Conservation (phyloP, 129 eudicot genomes). For the Scalesia atractyloides region DNA sequence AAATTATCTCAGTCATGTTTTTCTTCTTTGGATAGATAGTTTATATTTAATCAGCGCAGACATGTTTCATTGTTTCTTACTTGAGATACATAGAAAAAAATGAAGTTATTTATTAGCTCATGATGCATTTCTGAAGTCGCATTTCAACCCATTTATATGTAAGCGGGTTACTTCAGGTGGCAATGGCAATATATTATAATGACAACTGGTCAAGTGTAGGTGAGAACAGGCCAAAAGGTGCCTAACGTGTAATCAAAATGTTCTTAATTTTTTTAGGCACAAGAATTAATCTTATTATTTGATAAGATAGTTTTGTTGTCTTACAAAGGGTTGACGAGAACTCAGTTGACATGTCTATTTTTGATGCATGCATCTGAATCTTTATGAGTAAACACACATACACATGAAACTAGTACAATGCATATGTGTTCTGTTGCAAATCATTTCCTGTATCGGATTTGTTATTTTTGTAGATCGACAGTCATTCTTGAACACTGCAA, state of each 20-base stretch:
- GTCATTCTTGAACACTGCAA: conserved; percentile 83
- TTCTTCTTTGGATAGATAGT: not conserved
- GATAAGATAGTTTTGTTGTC: not conserved
- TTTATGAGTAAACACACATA: not conserved
- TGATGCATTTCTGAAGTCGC: not conserved
- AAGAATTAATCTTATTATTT: not conserved
- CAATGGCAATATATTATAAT: not conserved
- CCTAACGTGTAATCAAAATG: not conserved
- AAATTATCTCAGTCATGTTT: conserved; percentile 1
- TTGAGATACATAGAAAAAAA: conserved; percentile 1
- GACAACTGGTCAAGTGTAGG: not conserved
- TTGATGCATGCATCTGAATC: conserved; percentile 9
- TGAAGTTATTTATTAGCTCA: conserved; percentile 4
- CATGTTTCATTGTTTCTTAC: not conserved
- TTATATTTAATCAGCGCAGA: not conserved
- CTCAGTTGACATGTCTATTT: not conserved
- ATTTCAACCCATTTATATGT: not conserved
- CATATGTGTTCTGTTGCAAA: not conserved
- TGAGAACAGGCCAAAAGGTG: not conserved
- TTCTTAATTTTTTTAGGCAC: not conserved
- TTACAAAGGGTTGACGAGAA: not conserved
- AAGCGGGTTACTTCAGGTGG: conserved; percentile 5
- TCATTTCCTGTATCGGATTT: conserved; percentile 6
- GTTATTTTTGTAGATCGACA: conserved; percentile 62
- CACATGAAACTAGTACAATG: not conserved